phyloP scores from a whole-genome alignment of 225 moss, liverwort and hornwort genomes.

The Lunularia cruciata region DNA sequence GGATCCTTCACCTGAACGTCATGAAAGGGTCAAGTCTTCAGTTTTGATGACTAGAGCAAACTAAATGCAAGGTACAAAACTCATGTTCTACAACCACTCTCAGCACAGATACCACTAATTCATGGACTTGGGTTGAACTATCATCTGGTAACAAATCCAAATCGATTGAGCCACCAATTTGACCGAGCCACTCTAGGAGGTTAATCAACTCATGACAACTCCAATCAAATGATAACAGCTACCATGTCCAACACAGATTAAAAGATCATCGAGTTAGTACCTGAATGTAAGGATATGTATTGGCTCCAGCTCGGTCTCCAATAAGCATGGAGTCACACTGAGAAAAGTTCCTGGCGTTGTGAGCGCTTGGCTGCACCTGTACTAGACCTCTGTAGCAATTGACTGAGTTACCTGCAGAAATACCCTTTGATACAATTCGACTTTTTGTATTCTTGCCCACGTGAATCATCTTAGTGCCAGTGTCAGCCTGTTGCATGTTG shows the following conservation, averaged over 20 bases:
- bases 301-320: conserved; percentile 95
- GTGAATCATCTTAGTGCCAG: conserved; percentile 98
- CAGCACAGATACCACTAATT: too few species aligned
- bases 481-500: conserved; percentile 92
- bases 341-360: conserved; percentile 84
- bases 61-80: too few species aligned
- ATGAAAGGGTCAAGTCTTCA: too few species aligned
- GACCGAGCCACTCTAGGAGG: too few species aligned
- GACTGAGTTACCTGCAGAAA: conserved; percentile 78
- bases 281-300: conserved; percentile 95
- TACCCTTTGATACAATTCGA: conserved; percentile 93
- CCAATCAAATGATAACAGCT: too few species aligned
- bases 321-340: conserved; percentile 99
- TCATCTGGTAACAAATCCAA: too few species aligned
- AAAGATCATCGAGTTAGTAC: too few species aligned
- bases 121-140: neutral
- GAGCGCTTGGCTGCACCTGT: conserved; percentile 81
- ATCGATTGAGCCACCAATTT: too few species aligned
- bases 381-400: conserved; percentile 97
- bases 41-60: too few species aligned
- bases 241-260: too few species aligned
- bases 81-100: too few species aligned
- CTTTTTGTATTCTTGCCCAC: conserved; percentile 85
- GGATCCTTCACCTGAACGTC: conserved; percentile 78
- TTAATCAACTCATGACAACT: too few species aligned